A percentile compares a stretch with the other conserved stretches of the same genome.
phyloP scores from a whole-genome alignment of 495 filamentous ascomycete species.

The Penicillium simplicissimum region DNA sequence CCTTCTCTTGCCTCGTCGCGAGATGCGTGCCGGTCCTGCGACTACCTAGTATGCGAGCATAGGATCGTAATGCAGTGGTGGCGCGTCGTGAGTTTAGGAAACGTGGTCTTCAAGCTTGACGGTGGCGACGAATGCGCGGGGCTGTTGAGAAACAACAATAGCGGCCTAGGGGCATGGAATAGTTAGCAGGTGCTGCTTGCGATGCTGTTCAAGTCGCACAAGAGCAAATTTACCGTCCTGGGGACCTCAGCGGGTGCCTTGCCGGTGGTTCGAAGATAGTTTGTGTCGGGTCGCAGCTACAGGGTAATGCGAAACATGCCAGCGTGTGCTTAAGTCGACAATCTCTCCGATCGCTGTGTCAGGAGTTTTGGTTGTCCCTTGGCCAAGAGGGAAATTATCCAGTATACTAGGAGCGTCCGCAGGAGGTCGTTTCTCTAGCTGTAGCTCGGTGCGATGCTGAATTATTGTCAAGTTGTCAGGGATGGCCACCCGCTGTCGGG shows the following conservation, averaged over 20 bases:
- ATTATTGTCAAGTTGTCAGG: slow-evolving; percentile 8
- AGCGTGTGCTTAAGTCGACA: slow-evolving; percentile 18
- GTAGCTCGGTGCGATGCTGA: neutral
- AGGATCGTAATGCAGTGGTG: neutral
- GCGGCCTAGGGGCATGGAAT: neutral
- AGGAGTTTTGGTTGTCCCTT: neutral
- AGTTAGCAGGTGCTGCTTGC: neutral
- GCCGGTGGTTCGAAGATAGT: neutral
- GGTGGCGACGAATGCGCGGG: slow-evolving; percentile 7
- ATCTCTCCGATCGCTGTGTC: slow-evolving; percentile 5
- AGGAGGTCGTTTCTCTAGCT: neutral
- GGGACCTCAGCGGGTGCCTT: neutral
- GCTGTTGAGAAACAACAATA: neutral
- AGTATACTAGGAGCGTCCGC: neutral
- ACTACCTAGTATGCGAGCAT: slow-evolving; percentile 15
- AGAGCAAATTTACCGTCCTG: neutral
- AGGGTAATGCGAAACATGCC: slow-evolving; percentile 14
- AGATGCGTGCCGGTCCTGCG: slow-evolving; percentile 1
- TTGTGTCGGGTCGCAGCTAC: neutral
- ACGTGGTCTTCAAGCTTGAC: slow-evolving; percentile 6
- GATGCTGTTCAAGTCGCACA: neutral
- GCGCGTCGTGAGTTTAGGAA: neutral
- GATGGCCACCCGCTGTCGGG: neutral
- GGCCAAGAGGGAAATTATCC: neutral
- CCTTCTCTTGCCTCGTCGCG: slow-evolving; percentile 1